Evolutionary conservation across 331 rosid species (phyloP), one percentile per base, ranked within the genome.

Genomic region (Erythrophleum ivorense): DNA sequence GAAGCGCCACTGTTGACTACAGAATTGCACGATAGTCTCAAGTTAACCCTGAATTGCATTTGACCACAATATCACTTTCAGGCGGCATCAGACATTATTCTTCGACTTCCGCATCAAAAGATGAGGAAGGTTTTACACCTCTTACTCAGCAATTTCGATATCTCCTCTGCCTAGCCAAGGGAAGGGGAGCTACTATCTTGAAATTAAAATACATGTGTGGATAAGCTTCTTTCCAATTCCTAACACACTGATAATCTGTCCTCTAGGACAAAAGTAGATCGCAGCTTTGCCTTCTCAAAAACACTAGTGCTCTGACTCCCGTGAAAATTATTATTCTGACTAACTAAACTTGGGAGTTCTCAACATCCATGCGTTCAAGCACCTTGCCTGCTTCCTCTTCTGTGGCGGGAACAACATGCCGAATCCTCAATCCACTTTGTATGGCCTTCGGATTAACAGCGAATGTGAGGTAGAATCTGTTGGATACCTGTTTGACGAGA

Each of bases 391-490:
- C 98, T 90, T 93, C 99, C 88, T 89, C 98, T 85, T 92, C 97
- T 4, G 98, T 91, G 13, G 85, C 88, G 10, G 97, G 99, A 85
- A 95, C 98, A 18, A 91, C 97, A 13, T 75, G 87, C 54, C 94
- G 85, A 80, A 93, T 82, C 71, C 79, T 90, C 85, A 85, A 73
- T 18, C 97, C 92, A 45, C 86, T 88, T 68, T 82, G 88, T 24
- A 87, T 64, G 52, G 92, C 91, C 76, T 85, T 94, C 0, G 91
- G 90, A 59, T 77, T 84, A 58, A 88, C 90, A 21, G 94, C 89
- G 81, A 93, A 95, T 13, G 98, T 92, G 88, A 95, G 86, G 88
- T 93, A 93, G 89, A 95, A 93, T 82, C 88, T 93, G 86, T 95
- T 95, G 64, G 98, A 95, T 49, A 95, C 91, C 98, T 92, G 89